Evolutionary conservation across 306 rosid species (phyloP).

Genomic region (Mimosa pudica): DNA sequence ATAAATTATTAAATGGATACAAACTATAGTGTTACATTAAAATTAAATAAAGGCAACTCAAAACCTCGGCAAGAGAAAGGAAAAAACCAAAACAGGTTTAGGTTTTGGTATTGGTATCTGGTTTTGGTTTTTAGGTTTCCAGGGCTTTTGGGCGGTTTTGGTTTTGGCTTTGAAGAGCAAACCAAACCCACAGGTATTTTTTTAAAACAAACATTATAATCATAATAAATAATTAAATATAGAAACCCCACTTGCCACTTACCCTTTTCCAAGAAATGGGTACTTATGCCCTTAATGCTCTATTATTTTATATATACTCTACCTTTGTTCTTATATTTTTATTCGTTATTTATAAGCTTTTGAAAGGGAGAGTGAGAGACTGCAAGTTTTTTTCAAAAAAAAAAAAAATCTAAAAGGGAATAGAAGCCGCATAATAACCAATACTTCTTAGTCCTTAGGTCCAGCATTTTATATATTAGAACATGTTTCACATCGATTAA

Average conservation of each 20-base stretch:
- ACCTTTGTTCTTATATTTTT: background rate
- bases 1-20: background rate
- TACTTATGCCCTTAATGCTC: background rate
- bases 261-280: background rate
- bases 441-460: too few species aligned
- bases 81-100: background rate
- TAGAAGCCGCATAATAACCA: too few species aligned
- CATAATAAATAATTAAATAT: background rate
- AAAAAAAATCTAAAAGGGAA: too few species aligned
- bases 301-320: background rate
- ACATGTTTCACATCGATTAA: too few species aligned
- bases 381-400: too few species aligned
- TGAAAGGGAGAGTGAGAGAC: background rate
- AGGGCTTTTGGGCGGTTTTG: background rate
- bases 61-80: background rate
- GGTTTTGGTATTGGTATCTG: background rate
- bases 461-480: too few species aligned
- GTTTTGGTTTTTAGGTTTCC: background rate
- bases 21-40: background rate
- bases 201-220: background rate
- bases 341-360: background rate
- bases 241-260: background rate
- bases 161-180: background rate
- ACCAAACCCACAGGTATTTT: background rate
- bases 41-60: background rate